These are phyloP conservation scores for Ophiostoma sp. DNA, from an alignment of 2,329 filamentous ascomycete genomes.

Conservation along the genomic window DNA sequence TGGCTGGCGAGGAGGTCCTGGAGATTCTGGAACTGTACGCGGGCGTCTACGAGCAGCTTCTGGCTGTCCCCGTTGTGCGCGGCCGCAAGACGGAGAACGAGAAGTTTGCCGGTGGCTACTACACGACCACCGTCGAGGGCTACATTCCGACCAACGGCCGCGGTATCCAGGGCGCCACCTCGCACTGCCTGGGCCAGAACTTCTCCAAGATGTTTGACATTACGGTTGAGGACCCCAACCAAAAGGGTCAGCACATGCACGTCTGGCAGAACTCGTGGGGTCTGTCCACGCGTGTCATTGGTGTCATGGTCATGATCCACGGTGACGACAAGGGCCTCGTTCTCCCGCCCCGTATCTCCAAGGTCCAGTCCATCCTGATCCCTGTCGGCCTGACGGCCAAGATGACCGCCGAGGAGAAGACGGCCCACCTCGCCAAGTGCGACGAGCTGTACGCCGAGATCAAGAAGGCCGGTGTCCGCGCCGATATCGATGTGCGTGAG, in stretches of 20 bases:
- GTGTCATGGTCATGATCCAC: constrained; percentile 99
- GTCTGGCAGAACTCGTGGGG: constrained; percentile 99
- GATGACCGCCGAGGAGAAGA: constrained; percentile 75
- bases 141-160: constrained; percentile 95
- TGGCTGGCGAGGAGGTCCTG: constrained; percentile 81
- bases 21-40: constrained; percentile 94
- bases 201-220: constrained; percentile 99
- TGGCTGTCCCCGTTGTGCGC: constrained; percentile 92
- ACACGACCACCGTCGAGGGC: constrained; percentile 94
- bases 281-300: constrained; percentile 93
- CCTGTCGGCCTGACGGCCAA: constrained; percentile 92
- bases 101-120: constrained; percentile 95
- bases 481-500: constrained; percentile 80
- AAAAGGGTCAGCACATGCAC: constrained; percentile 76
- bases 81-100: constrained; percentile 96
- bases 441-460: constrained; percentile 69
- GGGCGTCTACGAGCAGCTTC: constrained; percentile 85
- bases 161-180: constrained; percentile 95
- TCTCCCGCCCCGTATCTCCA: constrained; percentile 85
- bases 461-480: constrained; percentile 71
- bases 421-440: constrained; percentile 73
- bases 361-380: constrained; percentile 81
- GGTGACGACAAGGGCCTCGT: constrained; percentile 94
- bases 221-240: constrained; percentile 85
- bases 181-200: constrained; percentile 93